These are phyloP conservation scores for Calonectria hongkongensis DNA, from an alignment of 2,329 filamentous ascomycete genomes.

Conservation along the genomic window DNA sequence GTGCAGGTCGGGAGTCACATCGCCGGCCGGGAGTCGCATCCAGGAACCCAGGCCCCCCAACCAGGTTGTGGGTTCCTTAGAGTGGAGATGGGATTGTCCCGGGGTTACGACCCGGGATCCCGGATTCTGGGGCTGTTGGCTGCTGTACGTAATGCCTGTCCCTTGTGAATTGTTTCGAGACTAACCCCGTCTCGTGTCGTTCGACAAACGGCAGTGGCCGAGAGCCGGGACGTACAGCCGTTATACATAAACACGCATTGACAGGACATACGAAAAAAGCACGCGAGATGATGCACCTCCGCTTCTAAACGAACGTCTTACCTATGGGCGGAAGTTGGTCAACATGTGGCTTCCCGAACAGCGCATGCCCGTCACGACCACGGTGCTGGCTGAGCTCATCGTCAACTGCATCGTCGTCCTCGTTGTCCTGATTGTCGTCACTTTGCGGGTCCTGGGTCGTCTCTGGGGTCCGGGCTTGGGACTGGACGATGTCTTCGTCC, in stretches of 20 bases:
- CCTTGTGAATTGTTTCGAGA: neutral
- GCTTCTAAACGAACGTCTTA: neutral
- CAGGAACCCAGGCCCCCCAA: neutral
- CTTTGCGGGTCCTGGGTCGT: constrained; percentile 54
- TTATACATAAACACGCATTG: neutral
- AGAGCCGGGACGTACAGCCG: neutral
- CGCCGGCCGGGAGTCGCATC: neutral
- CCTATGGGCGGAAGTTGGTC: constrained; percentile 13
- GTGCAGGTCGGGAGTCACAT: neutral
- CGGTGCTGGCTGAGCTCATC: constrained; percentile 54
- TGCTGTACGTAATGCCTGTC: neutral
- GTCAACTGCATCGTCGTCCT: constrained; percentile 58
- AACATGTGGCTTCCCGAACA: constrained; percentile 45
- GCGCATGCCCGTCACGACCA: constrained; percentile 45
- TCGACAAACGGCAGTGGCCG: neutral
- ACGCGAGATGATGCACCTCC: neutral
- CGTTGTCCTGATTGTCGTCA: constrained; percentile 55
- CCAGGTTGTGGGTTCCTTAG: constrained; percentile 1
- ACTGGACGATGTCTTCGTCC: constrained; percentile 58
- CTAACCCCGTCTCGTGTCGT: neutral
- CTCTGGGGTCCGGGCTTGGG: constrained; percentile 57
- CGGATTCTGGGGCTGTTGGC: constrained; percentile 12
- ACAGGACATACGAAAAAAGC: neutral
- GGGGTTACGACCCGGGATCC: neutral
- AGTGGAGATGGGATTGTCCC: constrained; percentile 4